phyloP scores from a whole-genome alignment of 2,329 filamentous ascomycete genomes.

The Fusarium longipes region DNA sequence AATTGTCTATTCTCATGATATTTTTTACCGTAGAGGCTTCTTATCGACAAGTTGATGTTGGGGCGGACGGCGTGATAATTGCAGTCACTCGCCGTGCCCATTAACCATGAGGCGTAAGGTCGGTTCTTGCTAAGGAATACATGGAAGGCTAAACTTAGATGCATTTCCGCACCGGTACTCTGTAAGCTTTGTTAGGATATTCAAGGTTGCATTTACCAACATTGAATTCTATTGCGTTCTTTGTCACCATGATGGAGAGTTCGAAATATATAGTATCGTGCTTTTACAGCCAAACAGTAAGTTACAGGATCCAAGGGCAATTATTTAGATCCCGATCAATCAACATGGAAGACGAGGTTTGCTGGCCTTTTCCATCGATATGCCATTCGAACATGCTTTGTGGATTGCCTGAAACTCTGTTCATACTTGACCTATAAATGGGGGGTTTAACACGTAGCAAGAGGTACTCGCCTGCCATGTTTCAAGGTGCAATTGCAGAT shows the following conservation, averaged over 20 bases:
- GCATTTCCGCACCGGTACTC: too few species aligned
- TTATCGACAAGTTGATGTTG: neutral
- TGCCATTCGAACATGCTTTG: neutral
- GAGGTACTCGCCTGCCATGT: neutral
- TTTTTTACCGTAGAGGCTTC: neutral
- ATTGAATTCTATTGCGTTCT: neutral
- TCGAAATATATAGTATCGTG: neutral
- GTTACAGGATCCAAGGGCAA: neutral
- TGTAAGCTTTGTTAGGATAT: neutral
- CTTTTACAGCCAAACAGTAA: neutral
- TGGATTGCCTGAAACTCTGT: neutral
- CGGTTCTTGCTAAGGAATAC: neutral
- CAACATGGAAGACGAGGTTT: neutral
- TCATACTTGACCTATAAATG: neutral
- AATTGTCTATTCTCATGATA: neutral
- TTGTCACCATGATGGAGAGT: neutral
- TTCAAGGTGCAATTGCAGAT: neutral
- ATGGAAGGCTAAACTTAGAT: neutral
- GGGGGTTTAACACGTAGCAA: neutral
- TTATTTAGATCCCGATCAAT: neutral
- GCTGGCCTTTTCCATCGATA: neutral
- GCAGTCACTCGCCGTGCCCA: neutral
- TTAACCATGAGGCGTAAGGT: neutral
- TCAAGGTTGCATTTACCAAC: too few species aligned
- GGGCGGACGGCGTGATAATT: neutral